Base-by-base conservation (phyloP, 148 eudicot genomes). In the Diospyros lotus region DNA sequence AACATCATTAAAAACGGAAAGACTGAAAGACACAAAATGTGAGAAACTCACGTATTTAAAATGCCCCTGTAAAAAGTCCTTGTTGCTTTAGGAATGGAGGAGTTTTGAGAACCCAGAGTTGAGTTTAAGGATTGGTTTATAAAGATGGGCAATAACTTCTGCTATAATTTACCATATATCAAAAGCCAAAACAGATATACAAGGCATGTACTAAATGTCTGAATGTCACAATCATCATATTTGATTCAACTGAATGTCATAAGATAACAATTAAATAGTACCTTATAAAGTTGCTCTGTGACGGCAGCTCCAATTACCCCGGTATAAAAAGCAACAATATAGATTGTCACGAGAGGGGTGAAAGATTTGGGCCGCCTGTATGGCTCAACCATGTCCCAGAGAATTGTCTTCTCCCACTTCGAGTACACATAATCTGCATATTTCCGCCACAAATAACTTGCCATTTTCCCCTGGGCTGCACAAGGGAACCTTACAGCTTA, bases 361-460 rank as follows among this genome's bases (percentile, higher is more conserved):
- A 94, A 94, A 1, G 97, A 75, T 82, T 90, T 94, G 64, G 97
- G 97, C 3, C 95, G 82, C 75, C 90, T 82, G 75, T 87, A 91
- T 18, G 95, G 95, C 62, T 94, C 98, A 78, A 91, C 80, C 97
- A 90, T 90, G 80, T 89, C 95, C 98, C 98, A 94, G 39, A 94
- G 83, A 71, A 90, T 71, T 1, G 88, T 89, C 70, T 80, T 90
- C 74, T 94, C 93, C 98, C 95, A 92, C 82, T 89, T 94, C 0
- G 84, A 80, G 72, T 85, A 80, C 50, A 87, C 62, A 79, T 91
- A 84, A 80, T 94, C 94, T 38, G 97, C 97, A 84, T 94, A 94
- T 84, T 89, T 94, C 74, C 85, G 88, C 98, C 98, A 94, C 64
- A 94, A 64, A 76, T 94, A 92, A 80, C 90, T 91, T 9, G 97